Conservation (phyloP, 2,329 filamentous ascomycete species). For the Cytospora mali region DNA sequence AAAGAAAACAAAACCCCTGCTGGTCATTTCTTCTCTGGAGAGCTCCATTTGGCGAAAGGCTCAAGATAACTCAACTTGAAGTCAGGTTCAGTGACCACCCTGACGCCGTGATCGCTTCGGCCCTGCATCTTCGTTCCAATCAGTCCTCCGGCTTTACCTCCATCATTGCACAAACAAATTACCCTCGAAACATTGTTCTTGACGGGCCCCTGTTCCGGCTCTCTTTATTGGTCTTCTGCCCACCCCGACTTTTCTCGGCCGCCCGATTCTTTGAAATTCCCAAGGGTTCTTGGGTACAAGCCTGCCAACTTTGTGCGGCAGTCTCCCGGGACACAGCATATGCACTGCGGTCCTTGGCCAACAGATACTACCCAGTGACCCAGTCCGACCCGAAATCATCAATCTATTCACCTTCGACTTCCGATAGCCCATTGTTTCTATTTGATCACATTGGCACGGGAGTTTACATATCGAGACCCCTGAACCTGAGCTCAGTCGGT, state of each 20-base stretch:
- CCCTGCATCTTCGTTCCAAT: slow-evolving; percentile 17
- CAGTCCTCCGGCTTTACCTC: slow-evolving; percentile 2
- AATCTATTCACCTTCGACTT: slow-evolving; percentile 16
- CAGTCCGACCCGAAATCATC: slow-evolving; percentile 17
- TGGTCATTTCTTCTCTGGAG: background rate
- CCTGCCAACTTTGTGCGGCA: slow-evolving; percentile 16
- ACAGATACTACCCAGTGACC: slow-evolving; percentile 34
- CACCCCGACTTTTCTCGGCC: slow-evolving; percentile 20
- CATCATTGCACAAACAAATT: slow-evolving; percentile 22
- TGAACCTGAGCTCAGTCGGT: slow-evolving; percentile 2
- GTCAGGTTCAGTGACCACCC: slow-evolving; percentile 1
- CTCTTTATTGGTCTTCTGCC: slow-evolving; percentile 9
- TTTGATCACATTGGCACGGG: slow-evolving; percentile 2
- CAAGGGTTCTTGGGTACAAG: background rate
- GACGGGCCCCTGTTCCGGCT: slow-evolving; percentile 9
- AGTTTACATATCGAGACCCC: slow-evolving; percentile 13
- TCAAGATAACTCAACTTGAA: slow-evolving; percentile 1
- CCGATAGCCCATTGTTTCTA: background rate
- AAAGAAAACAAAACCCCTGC: no score
- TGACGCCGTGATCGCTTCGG: slow-evolving; percentile 23
- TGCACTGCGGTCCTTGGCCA: slow-evolving; percentile 32
- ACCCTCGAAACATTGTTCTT: slow-evolving; percentile 20
- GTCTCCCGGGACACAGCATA: slow-evolving; percentile 26
- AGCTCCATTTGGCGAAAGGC: slow-evolving; percentile 10
- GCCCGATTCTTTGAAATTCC: slow-evolving; percentile 13